Percentiles rank a stretch among this genome's conserved stretches.
These are phyloP conservation scores for Alternaria viburni DNA, from an alignment of 2,329 filamentous ascomycete genomes.

Conservation along the genomic window DNA sequence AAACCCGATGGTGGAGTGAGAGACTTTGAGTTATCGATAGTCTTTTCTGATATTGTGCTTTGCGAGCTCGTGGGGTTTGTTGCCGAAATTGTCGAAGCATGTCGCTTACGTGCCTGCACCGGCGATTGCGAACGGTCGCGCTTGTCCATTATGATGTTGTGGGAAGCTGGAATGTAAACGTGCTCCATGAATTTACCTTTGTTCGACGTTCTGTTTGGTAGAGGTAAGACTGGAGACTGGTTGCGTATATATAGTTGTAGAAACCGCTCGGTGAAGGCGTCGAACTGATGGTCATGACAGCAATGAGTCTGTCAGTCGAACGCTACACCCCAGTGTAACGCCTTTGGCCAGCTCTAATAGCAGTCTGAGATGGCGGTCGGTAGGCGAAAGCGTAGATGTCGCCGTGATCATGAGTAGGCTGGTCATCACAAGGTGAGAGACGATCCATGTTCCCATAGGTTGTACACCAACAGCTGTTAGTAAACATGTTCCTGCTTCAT, in stretches of 20 bases:
- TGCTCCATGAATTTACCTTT: fast-evolving
- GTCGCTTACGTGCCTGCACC: background rate
- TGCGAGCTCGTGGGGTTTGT: background rate
- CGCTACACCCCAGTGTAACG: background rate
- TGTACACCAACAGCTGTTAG: background rate
- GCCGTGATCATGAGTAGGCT: background rate
- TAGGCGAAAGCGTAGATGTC: background rate
- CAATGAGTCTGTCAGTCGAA: background rate
- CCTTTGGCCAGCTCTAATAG: background rate
- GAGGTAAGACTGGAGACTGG: background rate
- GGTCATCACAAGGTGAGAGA: background rate
- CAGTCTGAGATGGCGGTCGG: background rate
- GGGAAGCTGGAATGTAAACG: background rate
- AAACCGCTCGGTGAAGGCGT: background rate
- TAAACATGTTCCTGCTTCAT: background rate
- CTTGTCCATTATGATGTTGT: background rate
- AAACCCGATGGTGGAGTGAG: background rate
- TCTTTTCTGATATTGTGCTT: background rate
- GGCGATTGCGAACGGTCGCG: background rate
- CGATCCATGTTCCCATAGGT: background rate
- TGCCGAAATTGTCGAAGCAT: background rate
- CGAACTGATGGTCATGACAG: background rate
- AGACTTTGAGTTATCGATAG: background rate
- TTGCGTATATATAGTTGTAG: background rate
- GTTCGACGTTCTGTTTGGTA: background rate